A percentile compares a stretch with the other conserved stretches of the same genome.
These are phyloP conservation scores for Blakeslea trispora DNA, from an alignment of 371 early-diverging fungal species.

Conservation along the genomic window DNA sequence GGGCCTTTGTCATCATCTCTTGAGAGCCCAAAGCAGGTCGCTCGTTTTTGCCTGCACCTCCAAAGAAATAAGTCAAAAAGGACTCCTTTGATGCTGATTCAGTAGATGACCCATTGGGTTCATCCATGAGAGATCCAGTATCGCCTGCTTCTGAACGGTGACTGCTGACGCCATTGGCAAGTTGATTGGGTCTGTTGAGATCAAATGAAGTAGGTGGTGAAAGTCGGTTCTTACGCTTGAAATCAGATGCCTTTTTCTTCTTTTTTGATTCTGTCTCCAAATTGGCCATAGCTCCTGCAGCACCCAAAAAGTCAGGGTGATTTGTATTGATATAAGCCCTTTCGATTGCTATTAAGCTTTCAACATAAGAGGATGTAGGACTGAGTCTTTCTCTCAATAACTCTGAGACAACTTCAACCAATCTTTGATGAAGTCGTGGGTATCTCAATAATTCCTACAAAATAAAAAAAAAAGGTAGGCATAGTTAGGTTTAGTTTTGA, in stretches of 20 bases:
- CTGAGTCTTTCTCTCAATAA: conserved; percentile 77
- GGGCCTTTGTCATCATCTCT: not conserved
- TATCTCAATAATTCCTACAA: conserved; percentile 67
- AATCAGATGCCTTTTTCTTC: conserved; percentile 26
- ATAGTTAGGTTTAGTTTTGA: too few relatives aligned
- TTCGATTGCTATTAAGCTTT: conserved; percentile 83
- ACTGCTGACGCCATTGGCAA: not conserved
- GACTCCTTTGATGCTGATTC: conserved; percentile 16
- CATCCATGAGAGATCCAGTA: conserved; percentile 25
- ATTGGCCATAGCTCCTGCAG: conserved; percentile 68
- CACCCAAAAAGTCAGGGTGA: conserved; percentile 90
- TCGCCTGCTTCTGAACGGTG: too few relatives aligned
- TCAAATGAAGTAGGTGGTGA: conserved; percentile 8
- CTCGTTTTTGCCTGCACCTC: conserved; percentile 21
- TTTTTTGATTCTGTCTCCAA: conserved; percentile 47
- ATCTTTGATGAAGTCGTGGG: conserved; percentile 76
- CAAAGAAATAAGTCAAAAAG: conserved; percentile 75
- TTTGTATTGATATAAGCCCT: conserved; percentile 91
- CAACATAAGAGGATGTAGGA: conserved; percentile 75
- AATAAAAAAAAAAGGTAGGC: not conserved
- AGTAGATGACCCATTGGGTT: too few relatives aligned
- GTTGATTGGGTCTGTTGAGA: not conserved
- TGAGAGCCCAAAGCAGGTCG: conserved; percentile 13
- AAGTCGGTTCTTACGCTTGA: conserved; percentile 29
- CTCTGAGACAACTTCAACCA: conserved; percentile 78